phyloP scores from a whole-genome alignment of 495 filamentous ascomycete genomes.

The Apiosordaria backusii region DNA sequence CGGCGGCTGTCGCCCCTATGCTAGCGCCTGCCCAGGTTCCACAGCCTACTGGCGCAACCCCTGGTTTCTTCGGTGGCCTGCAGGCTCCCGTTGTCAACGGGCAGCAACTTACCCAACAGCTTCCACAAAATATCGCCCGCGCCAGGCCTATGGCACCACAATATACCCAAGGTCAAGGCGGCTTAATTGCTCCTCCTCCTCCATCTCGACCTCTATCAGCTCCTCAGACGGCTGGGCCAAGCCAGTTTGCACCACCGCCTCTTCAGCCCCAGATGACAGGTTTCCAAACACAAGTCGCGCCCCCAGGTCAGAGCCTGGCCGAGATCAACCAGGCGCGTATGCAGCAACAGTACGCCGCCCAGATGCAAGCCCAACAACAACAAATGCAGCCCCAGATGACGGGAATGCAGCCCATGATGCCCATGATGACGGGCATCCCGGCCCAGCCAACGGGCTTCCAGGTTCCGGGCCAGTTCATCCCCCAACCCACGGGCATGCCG shows the following conservation, averaged over 20 bases:
- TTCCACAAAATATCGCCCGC: slow-evolving; percentile 46
- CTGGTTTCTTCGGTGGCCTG: slow-evolving; percentile 49
- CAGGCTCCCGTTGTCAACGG: slow-evolving; percentile 37
- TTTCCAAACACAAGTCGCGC: slow-evolving; percentile 56
- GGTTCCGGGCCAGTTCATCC: slow-evolving; percentile 1
- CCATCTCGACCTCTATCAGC: slow-evolving; percentile 83
- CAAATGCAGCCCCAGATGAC: slow-evolving; percentile 24
- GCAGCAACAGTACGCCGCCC: slow-evolving; percentile 49
- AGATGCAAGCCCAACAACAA: slow-evolving; percentile 31
- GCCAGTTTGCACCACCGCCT: slow-evolving; percentile 66
- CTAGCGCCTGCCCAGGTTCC: slow-evolving; percentile 44
- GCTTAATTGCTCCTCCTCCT: slow-evolving; percentile 72
- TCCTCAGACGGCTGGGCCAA: slow-evolving; percentile 77
- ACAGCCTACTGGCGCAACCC: slow-evolving; percentile 51
- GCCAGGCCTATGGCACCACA: slow-evolving; percentile 73
- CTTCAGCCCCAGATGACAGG: slow-evolving; percentile 88
- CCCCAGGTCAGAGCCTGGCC: slow-evolving; percentile 70
- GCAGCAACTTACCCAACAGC: slow-evolving; percentile 36
- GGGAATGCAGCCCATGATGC: slow-evolving; percentile 26
- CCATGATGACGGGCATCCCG: slow-evolving; percentile 43
- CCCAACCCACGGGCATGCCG: slow-evolving; percentile 10
- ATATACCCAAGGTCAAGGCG: slow-evolving; percentile 53
- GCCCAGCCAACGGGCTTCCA: slow-evolving; percentile 39
- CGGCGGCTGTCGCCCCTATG: slow-evolving; percentile 37
- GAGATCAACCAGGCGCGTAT: slow-evolving; percentile 67